Percentiles rank a stretch among this genome's conserved stretches.
These are phyloP conservation scores for Coemansia sp. DNA, from an alignment of 192 early-diverging fungal genomes.

Conservation along the genomic window DNA sequence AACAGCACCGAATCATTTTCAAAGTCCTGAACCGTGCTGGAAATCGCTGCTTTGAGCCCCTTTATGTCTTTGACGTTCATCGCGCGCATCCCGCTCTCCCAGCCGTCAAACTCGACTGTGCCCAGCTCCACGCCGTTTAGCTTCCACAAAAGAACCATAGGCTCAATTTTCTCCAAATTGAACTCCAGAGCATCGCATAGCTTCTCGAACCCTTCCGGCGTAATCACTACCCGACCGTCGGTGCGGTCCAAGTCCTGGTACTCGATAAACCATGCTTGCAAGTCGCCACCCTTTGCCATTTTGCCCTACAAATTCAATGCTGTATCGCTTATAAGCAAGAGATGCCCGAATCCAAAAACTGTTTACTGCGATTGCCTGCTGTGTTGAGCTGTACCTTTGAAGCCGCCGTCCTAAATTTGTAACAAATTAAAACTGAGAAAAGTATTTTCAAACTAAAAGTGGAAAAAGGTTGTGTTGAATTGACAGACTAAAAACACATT, in stretches of 20 bases:
- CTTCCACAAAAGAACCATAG: constrained; percentile 45
- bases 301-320: constrained; percentile 12
- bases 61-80: constrained; percentile 20
- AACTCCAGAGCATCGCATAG: constrained; percentile 38
- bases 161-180: constrained; percentile 35
- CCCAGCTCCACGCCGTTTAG: constrained; percentile 37
- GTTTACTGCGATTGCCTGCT: background rate
- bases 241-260: constrained; percentile 38
- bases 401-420: background rate
- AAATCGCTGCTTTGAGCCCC: constrained; percentile 21
- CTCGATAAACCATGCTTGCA: constrained; percentile 34
- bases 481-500: background rate
- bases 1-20: constrained; percentile 11
- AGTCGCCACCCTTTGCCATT: constrained; percentile 10
- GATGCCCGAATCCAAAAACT: background rate
- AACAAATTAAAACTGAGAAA: background rate
- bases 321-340: background rate
- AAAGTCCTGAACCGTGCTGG: constrained; percentile 4
- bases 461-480: background rate
- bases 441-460: background rate
- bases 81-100: constrained; percentile 19
- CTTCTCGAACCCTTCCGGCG: constrained; percentile 38
- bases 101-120: constrained; percentile 20
- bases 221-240: constrained; percentile 28
- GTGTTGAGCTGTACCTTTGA: background rate